A percentile compares a stretch with the other conserved stretches of the same genome.
These are phyloP conservation scores for Colletotrichum sp. DNA, from an alignment of 2,329 filamentous ascomycete species.

Conservation along the genomic window DNA sequence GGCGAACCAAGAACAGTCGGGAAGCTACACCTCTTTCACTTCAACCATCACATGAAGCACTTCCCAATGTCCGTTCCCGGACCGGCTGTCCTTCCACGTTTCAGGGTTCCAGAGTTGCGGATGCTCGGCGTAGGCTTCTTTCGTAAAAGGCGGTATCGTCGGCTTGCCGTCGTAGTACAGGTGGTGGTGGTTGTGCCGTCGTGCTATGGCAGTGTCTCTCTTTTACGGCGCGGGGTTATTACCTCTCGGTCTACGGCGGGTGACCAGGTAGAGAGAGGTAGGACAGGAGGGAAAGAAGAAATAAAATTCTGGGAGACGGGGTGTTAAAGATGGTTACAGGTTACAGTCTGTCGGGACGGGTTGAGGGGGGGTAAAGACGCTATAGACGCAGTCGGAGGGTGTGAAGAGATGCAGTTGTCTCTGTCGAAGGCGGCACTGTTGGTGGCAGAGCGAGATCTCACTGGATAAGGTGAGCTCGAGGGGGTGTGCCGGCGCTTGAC, in stretches of 20 bases:
- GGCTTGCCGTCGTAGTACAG: conserved; percentile 5
- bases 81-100: conserved; percentile 26
- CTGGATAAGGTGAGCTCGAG: conserved; percentile 12
- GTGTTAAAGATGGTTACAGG: conserved; percentile 20
- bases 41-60: conserved; percentile 43
- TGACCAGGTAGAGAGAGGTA: conserved; percentile 7
- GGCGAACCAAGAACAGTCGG: conserved; percentile 23
- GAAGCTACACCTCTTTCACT: conserved; percentile 38
- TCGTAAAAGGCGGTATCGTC: conserved; percentile 1
- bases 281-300: not conserved
- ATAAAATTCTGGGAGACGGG: conserved; percentile 10
- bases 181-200: conserved; percentile 12
- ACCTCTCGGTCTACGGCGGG: not conserved
- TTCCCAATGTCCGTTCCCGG: conserved; percentile 34
- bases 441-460: conserved; percentile 18
- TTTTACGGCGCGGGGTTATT: not conserved
- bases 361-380: conserved; percentile 21
- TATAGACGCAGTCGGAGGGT: conserved; percentile 30
- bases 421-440: conserved; percentile 17
- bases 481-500: conserved; percentile 40
- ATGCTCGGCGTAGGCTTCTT: not conserved
- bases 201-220: not conserved
- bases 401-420: conserved; percentile 23
- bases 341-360: conserved; percentile 17
- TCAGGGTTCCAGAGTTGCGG: conserved; percentile 19